Evolutionary conservation across 306 rosid species (phyloP), one percentile per base, ranked within the genome.

Genomic region (Gastrolobium villosum): DNA sequence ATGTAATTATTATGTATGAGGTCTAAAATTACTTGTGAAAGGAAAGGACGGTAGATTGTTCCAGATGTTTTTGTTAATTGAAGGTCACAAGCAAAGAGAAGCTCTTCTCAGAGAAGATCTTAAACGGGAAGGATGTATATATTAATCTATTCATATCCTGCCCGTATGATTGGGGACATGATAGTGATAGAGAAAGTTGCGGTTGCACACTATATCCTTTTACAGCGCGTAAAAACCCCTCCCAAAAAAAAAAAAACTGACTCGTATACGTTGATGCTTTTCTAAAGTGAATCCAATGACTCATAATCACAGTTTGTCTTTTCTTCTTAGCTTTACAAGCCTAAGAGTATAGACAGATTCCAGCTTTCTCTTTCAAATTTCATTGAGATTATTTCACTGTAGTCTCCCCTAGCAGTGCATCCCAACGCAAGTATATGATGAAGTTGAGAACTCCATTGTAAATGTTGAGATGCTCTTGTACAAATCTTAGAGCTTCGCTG

Each of bases 61-160:
- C 61, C 36, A 11, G 14, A 44, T 13, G 37, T 14, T 69, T 75
- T 59, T 20, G 14, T 52, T 14, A 64, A 72, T 9, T 20, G 54
- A 74, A 50, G 50, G 73, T 66, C 80, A 46, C 9, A 3, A 3
- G 53, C 75, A 67, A 81, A 48, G 48, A 37, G 20, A 41, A 34
- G 39, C 37, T 61, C 70, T 66, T 40, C 31, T 45, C 20, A 46
- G 46, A 6, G 14, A 20, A 20, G 26, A 20, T 20, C 20, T 39
- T 75, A 60, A 60, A 76, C 20, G 3, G 60, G 68, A 71, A 59
- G 64, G 30, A 63, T 1, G 65, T n/a, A 10, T 15, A 53, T 41
- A 43, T 26, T 32, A 48, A 43, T 44, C 9, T 35, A 54, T 36
- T 36, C 45, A 5, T 10, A 26, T 26, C 28, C 62, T 43, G 72